These are phyloP conservation scores for Aureobasidium sp. DNA, from an alignment of 2,329 filamentous ascomycete genomes.

Conservation along the genomic window DNA sequence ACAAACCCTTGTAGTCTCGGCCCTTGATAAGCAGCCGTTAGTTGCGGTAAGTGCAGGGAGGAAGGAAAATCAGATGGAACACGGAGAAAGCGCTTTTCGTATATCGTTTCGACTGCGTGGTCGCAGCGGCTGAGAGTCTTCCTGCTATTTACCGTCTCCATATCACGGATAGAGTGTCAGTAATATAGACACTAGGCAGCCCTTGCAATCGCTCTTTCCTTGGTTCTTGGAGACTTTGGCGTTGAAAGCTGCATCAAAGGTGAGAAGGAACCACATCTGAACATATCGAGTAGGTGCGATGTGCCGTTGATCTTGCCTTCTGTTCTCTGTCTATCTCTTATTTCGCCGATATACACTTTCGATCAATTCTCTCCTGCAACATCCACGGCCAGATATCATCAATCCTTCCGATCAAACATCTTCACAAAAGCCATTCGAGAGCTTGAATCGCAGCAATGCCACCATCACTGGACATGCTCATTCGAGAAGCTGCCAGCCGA, in stretches of 20 bases:
- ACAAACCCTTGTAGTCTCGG: not conserved
- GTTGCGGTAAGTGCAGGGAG: not conserved
- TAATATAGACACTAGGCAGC: not conserved
- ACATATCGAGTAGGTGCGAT: not conserved
- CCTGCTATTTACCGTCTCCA: not conserved
- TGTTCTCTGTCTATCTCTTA: not conserved
- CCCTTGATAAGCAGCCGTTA: not conserved
- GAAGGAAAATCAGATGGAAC: not conserved
- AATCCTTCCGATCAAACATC: too few relatives aligned
- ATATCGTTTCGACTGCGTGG: not conserved
- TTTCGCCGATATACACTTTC: not conserved
- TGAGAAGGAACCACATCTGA: not conserved
- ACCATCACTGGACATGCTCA: not conserved
- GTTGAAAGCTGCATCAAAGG: not conserved
- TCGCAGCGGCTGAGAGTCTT: not conserved
- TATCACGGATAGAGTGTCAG: not conserved
- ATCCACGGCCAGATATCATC: not conserved
- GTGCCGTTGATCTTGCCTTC: not conserved
- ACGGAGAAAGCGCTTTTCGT: not conserved
- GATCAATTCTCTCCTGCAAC: not conserved
- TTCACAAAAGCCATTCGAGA: not conserved
- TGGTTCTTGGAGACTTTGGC: not conserved
- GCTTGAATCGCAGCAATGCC: not conserved
- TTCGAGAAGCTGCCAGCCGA: not conserved
- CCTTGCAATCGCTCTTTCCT: not conserved